phyloP scores from a whole-genome alignment of 495 filamentous ascomycete species.

The Aspergillus cavernicola region DNA sequence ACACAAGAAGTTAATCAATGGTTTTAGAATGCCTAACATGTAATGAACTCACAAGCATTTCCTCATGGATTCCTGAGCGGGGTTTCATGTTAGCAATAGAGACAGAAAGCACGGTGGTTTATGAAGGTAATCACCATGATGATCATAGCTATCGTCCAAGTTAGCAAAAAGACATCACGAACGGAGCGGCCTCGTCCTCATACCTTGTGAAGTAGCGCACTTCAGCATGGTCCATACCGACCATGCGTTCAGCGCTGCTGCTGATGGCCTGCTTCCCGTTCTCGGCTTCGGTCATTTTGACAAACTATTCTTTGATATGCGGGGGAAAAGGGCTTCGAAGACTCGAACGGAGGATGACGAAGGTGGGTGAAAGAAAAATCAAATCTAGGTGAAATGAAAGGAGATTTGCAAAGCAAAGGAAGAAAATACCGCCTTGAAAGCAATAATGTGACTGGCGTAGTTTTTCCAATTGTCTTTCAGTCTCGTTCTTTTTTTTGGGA shows the following conservation, averaged over 20 bases:
- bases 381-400: constrained; percentile 11
- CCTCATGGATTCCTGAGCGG: constrained; percentile 85
- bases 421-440: constrained; percentile 3
- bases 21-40: background rate
- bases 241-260: constrained; percentile 51
- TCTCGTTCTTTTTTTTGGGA: constrained; percentile 32
- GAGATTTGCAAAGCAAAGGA: constrained; percentile 7
- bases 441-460: background rate
- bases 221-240: constrained; percentile 77
- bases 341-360: background rate
- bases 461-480: constrained; percentile 2
- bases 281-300: constrained; percentile 34
- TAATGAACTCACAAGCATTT: constrained; percentile 80
- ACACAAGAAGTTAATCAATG: constrained; percentile 13
- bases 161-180: constrained; percentile 28
- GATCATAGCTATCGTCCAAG: constrained; percentile 69
- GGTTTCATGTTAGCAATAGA: constrained; percentile 16
- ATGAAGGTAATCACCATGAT: constrained; percentile 65
- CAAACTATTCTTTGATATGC: constrained; percentile 2
- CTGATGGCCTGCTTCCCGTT: constrained; percentile 28
- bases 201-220: constrained; percentile 97
- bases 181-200: constrained; percentile 25
- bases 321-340: background rate
- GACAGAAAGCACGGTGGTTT: constrained; percentile 1
- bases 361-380: constrained; percentile 1